Evolutionary conservation across 192 early-diverging fungal genomes (phyloP).

Genomic region (Rhizophagus prolifer): DNA sequence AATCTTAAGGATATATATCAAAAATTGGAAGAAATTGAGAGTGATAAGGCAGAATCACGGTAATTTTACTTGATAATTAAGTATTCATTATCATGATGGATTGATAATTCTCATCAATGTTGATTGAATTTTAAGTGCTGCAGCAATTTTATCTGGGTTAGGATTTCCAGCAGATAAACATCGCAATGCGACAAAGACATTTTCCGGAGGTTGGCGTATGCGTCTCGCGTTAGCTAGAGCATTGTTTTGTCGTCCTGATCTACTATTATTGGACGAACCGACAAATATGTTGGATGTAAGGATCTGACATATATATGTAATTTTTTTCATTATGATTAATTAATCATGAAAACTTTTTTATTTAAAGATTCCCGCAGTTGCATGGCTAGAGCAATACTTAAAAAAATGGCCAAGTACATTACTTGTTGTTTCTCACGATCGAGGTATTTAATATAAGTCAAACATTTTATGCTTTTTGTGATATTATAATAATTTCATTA

Average conservation of each 20-base stretch:
- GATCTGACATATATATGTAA: background rate
- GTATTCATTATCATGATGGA: background rate
- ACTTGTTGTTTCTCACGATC: conserved; percentile 97
- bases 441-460: conserved; percentile 46
- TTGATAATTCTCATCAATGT: background rate
- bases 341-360: background rate
- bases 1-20: conserved; percentile 80
- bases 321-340: background rate
- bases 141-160: conserved; percentile 92
- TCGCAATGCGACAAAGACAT: conserved; percentile 83
- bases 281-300: conserved; percentile 82
- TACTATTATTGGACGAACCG: conserved; percentile 90
- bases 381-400: conserved; percentile 96
- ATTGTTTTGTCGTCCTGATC: conserved; percentile 93
- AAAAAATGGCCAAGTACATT: conserved; percentile 88
- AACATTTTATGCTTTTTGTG: background rate
- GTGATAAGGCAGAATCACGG: conserved; percentile 93
- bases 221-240: conserved; percentile 94
- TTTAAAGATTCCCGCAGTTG: conserved; percentile 84
- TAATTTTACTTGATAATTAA: conserved; percentile 33
- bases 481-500: background rate
- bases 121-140: conserved; percentile 59
- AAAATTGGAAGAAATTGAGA: conserved; percentile 92
- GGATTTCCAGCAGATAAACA: conserved; percentile 84
- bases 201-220: conserved; percentile 99